Percentiles rank a stretch among this genome's conserved stretches.
Conservation (phyloP, 139 green algal genomes). For the Haematococcus lacustris region DNA sequence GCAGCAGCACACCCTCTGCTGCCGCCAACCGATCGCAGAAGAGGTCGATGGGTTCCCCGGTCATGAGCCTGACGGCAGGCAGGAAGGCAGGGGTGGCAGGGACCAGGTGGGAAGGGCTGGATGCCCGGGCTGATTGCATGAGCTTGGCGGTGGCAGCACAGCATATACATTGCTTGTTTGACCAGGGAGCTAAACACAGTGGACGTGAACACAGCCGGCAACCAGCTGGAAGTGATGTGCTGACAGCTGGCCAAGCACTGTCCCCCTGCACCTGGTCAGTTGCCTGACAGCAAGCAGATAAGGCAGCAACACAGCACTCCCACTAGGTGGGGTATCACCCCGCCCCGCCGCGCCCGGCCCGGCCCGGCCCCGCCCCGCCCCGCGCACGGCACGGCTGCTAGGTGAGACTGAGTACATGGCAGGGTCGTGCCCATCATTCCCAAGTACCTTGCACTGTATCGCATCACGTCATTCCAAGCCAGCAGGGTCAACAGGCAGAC, state of each 20-base stretch:
- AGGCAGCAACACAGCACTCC: too few species aligned
- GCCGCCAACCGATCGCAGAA: conserved; percentile 49
- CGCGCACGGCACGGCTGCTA: neutral
- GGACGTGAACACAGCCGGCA: neutral
- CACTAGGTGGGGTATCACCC: too few species aligned
- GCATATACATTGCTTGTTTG: neutral
- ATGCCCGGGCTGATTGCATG: neutral
- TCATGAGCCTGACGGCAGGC: conserved; percentile 10
- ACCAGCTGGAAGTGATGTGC: neutral
- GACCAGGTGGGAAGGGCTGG: neutral
- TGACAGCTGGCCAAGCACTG: neutral
- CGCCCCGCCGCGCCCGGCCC: too few species aligned
- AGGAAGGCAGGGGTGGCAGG: neutral
- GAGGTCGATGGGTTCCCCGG: conserved; percentile 21
- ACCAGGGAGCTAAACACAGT: neutral
- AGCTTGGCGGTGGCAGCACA: neutral
- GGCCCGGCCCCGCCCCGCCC: too few species aligned
- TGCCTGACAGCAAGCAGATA: too few species aligned
- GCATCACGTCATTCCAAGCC: too few species aligned
- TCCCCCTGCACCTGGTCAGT: too few species aligned
- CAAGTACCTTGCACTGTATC: too few species aligned
- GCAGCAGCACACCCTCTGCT: conserved; percentile 59
- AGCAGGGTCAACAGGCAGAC: too few species aligned
- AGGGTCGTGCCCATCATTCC: too few species aligned
- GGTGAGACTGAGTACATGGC: neutral